phyloP scores from a whole-genome alignment of 1,139 yeast species.

The Ogataea hybrid region DNA sequence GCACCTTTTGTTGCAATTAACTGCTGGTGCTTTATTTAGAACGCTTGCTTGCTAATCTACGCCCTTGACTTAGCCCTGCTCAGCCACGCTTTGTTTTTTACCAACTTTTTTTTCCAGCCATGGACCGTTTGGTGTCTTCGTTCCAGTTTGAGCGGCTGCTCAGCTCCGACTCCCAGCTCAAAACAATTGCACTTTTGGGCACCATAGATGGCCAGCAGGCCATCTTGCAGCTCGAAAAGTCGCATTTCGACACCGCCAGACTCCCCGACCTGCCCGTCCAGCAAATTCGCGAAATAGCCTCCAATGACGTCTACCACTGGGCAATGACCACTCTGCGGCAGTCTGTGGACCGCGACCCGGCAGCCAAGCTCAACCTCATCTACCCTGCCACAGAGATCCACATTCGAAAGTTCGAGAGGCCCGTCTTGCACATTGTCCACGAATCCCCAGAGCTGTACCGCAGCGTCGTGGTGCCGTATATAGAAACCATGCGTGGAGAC shows the following conservation, averaged over 20 bases:
- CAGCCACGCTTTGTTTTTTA: not conserved
- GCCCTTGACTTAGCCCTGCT: not conserved
- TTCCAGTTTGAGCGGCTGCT: constrained; percentile 46
- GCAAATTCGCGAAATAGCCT: constrained; percentile 47
- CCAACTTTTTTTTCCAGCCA: not conserved
- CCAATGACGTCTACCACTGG: constrained; percentile 87
- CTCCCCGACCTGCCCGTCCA: constrained; percentile 32
- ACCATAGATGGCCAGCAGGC: constrained; percentile 57
- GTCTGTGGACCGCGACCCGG: constrained; percentile 47
- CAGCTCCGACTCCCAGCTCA: constrained; percentile 60
- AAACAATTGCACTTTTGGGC: constrained; percentile 66
- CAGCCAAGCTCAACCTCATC: constrained; percentile 72
- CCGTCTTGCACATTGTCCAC: constrained; percentile 53
- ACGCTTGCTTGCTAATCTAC: not conserved
- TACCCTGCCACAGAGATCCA: constrained; percentile 92
- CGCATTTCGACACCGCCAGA: constrained; percentile 52
- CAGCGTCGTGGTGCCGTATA: constrained; percentile 67
- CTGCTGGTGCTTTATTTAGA: too few relatives aligned
- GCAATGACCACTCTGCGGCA: constrained; percentile 55
- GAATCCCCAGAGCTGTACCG: constrained; percentile 83
- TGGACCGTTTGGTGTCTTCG: constrained; percentile 6
- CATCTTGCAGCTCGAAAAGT: constrained; percentile 71
- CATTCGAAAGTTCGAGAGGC: constrained; percentile 66
- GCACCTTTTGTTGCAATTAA: too few relatives aligned
- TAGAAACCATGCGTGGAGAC: constrained; percentile 71